Percentiles rank a stretch among this genome's conserved stretches.
These are phyloP conservation scores for Termitomyces sp. DNA, from an alignment of 768 basidiomycete species.

Conservation along the genomic window DNA sequence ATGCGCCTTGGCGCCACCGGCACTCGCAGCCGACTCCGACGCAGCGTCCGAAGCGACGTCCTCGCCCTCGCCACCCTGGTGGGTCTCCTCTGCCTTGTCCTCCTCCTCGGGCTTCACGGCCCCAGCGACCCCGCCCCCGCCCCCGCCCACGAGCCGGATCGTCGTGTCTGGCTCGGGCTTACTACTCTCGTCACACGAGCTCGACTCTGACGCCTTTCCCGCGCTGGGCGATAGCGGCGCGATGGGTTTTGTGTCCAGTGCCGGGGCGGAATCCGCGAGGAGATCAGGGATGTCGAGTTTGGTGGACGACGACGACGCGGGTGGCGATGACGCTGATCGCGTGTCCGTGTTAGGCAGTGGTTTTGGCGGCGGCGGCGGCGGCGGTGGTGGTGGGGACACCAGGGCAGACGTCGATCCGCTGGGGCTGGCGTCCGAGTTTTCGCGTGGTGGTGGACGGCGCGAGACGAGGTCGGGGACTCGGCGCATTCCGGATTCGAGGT, in stretches of 20 bases:
- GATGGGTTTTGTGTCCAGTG: slow-evolving; percentile 30
- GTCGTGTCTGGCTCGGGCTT: slow-evolving; percentile 30
- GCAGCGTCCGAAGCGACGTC: slow-evolving; percentile 29
- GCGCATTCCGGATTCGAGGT: slow-evolving; percentile 46
- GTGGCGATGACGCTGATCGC: slow-evolving; percentile 10
- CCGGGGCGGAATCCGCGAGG: slow-evolving; percentile 37
- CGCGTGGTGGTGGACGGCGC: slow-evolving; percentile 4
- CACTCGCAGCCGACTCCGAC: slow-evolving; percentile 8
- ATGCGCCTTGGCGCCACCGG: slow-evolving; percentile 30
- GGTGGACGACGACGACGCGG: slow-evolving; percentile 4
- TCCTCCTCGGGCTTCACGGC: slow-evolving; percentile 21
- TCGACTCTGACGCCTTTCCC: neutral
- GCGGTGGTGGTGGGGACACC: neutral
- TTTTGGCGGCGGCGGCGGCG: neutral
- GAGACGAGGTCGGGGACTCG: slow-evolving; percentile 23
- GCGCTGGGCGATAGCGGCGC: slow-evolving; percentile 20
- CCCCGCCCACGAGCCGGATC: slow-evolving; percentile 55
- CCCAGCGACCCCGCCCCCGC: slow-evolving; percentile 45
- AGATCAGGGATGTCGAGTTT: slow-evolving; percentile 39
- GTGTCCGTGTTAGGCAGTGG: neutral
- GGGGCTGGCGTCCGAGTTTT: neutral
- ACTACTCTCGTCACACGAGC: neutral
- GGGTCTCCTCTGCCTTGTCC: slow-evolving; percentile 14
- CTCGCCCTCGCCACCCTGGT: neutral
- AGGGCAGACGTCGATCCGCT: neutral